Percentiles rank a stretch among this genome's conserved stretches.
These are phyloP conservation scores for Blastocystis sp. DNA, from an alignment of 352 stramenopile species.

Conservation along the genomic window DNA sequence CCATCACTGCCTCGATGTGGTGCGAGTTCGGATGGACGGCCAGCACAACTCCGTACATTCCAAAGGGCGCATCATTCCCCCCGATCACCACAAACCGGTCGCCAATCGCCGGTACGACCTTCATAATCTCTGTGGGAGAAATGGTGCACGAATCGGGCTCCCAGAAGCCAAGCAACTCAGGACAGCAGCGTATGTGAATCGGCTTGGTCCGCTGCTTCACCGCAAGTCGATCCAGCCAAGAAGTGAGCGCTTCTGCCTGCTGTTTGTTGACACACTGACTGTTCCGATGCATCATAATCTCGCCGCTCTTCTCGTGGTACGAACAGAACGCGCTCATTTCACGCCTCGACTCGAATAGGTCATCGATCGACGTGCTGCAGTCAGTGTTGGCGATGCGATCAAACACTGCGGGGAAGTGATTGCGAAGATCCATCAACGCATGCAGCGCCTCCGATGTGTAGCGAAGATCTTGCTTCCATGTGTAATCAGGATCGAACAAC, in stretches of 20 bases:
- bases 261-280: background rate
- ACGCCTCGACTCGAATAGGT: slow-evolving; percentile 84
- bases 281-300: slow-evolving; percentile 62
- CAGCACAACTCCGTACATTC: slow-evolving; percentile 90
- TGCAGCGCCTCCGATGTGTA: slow-evolving; percentile 88
- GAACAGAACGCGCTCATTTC: slow-evolving; percentile 70
- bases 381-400: slow-evolving; percentile 75
- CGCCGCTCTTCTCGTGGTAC: background rate
- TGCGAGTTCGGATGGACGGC: slow-evolving; percentile 87
- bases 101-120: slow-evolving; percentile 76
- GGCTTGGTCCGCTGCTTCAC: background rate
- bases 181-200: background rate
- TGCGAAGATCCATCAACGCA: slow-evolving; percentile 84
- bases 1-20: slow-evolving; percentile 95
- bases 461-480: slow-evolving; percentile 74
- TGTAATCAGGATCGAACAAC: slow-evolving; percentile 71
- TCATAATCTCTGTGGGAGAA: background rate
- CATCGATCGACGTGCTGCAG: slow-evolving; percentile 75
- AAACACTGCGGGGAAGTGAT: slow-evolving; percentile 86
- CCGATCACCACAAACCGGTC: slow-evolving; percentile 95
- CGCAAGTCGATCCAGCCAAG: background rate
- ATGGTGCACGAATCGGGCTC: background rate
- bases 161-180: background rate
- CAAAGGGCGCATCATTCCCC: slow-evolving; percentile 87
- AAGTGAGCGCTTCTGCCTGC: background rate